phyloP scores from a whole-genome alignment of 805 yeast genomes.

The Ogataea paradorogensis region DNA sequence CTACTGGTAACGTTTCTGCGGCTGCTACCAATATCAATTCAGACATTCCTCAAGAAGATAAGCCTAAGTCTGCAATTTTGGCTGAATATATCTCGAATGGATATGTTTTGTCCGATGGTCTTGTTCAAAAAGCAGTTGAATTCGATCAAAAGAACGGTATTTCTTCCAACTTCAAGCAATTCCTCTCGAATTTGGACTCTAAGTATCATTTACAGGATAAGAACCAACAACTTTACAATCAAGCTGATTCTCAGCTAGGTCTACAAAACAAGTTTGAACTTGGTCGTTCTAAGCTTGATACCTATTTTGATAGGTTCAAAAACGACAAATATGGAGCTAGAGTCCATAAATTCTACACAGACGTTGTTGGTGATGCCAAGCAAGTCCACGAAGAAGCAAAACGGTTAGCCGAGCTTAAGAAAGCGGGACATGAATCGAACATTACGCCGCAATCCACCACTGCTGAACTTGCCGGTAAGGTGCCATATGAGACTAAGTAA shows the following conservation, averaged over 20 bases:
- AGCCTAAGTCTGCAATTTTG: slow-evolving; percentile 71
- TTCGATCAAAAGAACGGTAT: slow-evolving; percentile 65
- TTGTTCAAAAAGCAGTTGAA: slow-evolving; percentile 57
- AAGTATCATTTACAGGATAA: slow-evolving; percentile 62
- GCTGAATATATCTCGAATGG: slow-evolving; percentile 79
- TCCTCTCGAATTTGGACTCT: slow-evolving; percentile 51
- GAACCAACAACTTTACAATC: slow-evolving; percentile 32
- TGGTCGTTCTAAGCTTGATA: slow-evolving; percentile 37
- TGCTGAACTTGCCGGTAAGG: slow-evolving; percentile 20
- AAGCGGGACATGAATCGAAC: slow-evolving; percentile 22
- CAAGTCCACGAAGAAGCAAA: slow-evolving; percentile 74
- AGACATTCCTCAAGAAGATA: slow-evolving; percentile 69
- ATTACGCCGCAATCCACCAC: slow-evolving; percentile 16
- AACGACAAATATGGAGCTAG: slow-evolving; percentile 52
- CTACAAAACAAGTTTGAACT: slow-evolving; percentile 39
- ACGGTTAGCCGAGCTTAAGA: slow-evolving; percentile 62
- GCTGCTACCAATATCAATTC: slow-evolving; percentile 25
- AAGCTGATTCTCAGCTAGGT: slow-evolving; percentile 40
- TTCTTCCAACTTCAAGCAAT: slow-evolving; percentile 52
- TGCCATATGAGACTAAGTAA: slow-evolving; percentile 25
- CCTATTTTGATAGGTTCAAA: slow-evolving; percentile 47
- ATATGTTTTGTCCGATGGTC: slow-evolving; percentile 59
- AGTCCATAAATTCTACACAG: slow-evolving; percentile 59
- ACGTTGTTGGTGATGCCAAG: slow-evolving; percentile 50
- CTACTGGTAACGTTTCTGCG: background rate